phyloP scores from a whole-genome alignment of 2,329 filamentous ascomycete species.

The Colletotrichum tanaceti region DNA sequence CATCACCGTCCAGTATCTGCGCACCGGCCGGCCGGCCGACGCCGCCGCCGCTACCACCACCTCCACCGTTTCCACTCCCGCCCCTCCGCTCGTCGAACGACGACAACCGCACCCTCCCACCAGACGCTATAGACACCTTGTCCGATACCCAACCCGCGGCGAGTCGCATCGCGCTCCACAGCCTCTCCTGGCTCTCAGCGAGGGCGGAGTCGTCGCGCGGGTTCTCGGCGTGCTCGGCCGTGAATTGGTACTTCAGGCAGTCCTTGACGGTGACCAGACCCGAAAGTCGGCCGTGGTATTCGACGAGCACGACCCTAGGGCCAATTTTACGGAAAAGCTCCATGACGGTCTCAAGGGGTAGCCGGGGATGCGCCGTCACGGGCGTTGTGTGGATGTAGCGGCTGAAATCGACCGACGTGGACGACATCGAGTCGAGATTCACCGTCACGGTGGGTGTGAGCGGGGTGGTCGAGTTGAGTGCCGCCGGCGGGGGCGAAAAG shows the following conservation, averaged over 20 bases:
- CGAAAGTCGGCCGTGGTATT: constrained; percentile 84
- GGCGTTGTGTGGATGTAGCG: constrained; percentile 91
- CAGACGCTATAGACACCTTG: constrained; percentile 62
- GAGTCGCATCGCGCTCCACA: constrained; percentile 70
- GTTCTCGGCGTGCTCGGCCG: constrained; percentile 87
- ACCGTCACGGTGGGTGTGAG: constrained; percentile 64
- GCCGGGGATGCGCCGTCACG: constrained; percentile 87
- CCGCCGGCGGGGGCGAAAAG: constrained; percentile 67
- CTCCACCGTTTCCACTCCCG: constrained; percentile 55
- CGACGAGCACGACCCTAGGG: constrained; percentile 90
- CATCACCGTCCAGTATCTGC: constrained; percentile 56
- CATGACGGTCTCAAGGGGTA: constrained; percentile 97
- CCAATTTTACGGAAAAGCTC: constrained; percentile 99
- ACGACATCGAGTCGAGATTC: constrained; percentile 65
- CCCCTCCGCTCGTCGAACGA: constrained; percentile 55
- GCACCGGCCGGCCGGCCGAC: constrained; percentile 43
- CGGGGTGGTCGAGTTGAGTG: constrained; percentile 49
- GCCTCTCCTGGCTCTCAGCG: constrained; percentile 69
- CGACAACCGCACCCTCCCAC: constrained; percentile 68
- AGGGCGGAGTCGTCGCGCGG: constrained; percentile 69
- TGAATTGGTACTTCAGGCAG: constrained; percentile 97
- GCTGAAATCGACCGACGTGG: constrained; percentile 79
- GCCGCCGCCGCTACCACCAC: constrained; percentile 44
- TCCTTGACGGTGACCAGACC: constrained; percentile 97
- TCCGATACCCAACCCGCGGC: constrained; percentile 70